Evolutionary conservation across 768 basidiomycete species (phyloP).

Genomic region (Boletus reticuloceps): DNA sequence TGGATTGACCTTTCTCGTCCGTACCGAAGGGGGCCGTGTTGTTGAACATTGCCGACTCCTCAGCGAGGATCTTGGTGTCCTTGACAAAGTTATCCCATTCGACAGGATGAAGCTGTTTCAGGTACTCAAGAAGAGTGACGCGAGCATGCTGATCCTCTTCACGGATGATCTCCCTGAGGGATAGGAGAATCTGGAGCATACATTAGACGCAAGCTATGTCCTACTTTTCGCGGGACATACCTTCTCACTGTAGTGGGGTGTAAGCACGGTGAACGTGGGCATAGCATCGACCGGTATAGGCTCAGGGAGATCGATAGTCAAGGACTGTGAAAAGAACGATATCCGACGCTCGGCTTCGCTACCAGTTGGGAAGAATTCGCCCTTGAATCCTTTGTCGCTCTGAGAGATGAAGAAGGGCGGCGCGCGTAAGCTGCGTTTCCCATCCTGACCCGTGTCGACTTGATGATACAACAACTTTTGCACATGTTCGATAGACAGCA

Average conservation of each 20-base stretch:
- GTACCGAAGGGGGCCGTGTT: conserved; percentile 69
- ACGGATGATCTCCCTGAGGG: conserved; percentile 96
- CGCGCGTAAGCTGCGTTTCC: conserved; percentile 87
- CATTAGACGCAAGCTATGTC: conserved; percentile 1
- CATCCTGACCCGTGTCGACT: conserved; percentile 79
- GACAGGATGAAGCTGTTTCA: conserved; percentile 96
- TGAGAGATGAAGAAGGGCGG: conserved; percentile 99
- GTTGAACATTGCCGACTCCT: conserved; percentile 87
- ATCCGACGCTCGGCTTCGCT: conserved; percentile 97
- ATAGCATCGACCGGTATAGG: conserved; percentile 97
- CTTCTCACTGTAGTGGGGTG: conserved; percentile 99
- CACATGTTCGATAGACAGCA: conserved; percentile 98
- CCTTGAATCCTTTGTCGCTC: conserved; percentile 79
- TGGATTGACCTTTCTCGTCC: conserved; percentile 81
- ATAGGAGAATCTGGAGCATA: conserved; percentile 76
- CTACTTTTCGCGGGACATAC: conserved; percentile 36
- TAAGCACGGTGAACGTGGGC: conserved; percentile 98
- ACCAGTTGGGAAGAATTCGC: conserved; percentile 90
- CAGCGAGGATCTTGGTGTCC: conserved; percentile 98
- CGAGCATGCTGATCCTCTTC: conserved; percentile 97
- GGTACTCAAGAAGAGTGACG: conserved; percentile 94
- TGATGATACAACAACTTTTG: conserved; percentile 98
- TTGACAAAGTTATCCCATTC: conserved; percentile 99
- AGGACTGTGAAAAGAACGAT: conserved; percentile 97
- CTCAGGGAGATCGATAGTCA: conserved; percentile 93